Evolutionary conservation across 441 rosid genomes (phyloP), one percentile per base, ranked within the genome.

Genomic region (Eutrema salsugineum): DNA sequence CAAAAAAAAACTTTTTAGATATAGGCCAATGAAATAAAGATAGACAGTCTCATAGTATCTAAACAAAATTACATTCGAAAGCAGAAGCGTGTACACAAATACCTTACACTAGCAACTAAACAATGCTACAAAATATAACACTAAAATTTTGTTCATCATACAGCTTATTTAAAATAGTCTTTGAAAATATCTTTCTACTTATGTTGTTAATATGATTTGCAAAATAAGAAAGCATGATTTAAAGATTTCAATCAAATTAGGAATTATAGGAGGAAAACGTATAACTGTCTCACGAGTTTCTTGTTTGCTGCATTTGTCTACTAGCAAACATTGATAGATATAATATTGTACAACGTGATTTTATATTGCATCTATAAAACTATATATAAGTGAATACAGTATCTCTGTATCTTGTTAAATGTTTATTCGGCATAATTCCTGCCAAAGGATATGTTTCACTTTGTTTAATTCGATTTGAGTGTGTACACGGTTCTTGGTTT

Each of bases 401-500:
- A n/a, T n/a, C n/a, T n/a, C n/a, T n/a, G 35, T 51, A 11, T 22
- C 15, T 48, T 11, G 17, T 14, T 32, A 27, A 53, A 7, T 30
- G 58, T 53, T 8, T 32, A 8, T 17, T 35, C 15, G 22, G 16
- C 15, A 19, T n/a, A n/a, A n/a, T 36, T 56, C 10, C 28, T 11
- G 43, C 27, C 62, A 17, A 56, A 35, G 12, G 9, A 32, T 9
- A 32, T n/a, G 60, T 8, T 36, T 6, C 43, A 17, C 14, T 56
- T 56, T 56, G 16, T 35, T 2, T 57, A 19, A 19, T 24, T 46
- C 46, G 46, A 12, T 63, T 4, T 27, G 39, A 39, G 33, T 58
- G 77, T 73, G 54, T 59, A 73, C 78, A 73, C 55, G n/a, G 32
- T 73, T 58, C 36, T 38, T 42, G 27, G 57, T 63, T 72, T 56